Conservation (phyloP, 2,329 filamentous ascomycete genomes). For the Monosporascus sp. region DNA sequence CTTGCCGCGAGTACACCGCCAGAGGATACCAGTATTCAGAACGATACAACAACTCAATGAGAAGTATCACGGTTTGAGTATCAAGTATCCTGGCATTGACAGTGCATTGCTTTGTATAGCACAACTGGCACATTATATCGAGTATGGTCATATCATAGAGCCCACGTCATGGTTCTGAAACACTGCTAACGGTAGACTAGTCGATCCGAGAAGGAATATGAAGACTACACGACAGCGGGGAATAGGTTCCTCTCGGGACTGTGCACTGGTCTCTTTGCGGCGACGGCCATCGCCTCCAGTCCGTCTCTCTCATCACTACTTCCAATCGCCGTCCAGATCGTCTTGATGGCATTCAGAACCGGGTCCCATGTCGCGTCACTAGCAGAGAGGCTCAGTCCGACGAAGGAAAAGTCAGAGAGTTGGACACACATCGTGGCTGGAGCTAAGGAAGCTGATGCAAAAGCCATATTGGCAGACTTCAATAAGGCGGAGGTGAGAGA, state of each 20-base stretch:
- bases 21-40: slow-evolving; percentile 56
- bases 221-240: slow-evolving; percentile 44
- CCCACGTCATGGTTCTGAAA: background rate
- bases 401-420: slow-evolving; percentile 43
- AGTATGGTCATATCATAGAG: slow-evolving; percentile 39
- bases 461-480: slow-evolving; percentile 50
- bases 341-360: slow-evolving; percentile 61
- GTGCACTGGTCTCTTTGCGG: slow-evolving; percentile 66
- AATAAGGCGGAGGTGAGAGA: slow-evolving; percentile 45
- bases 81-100: slow-evolving; percentile 58
- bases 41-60: slow-evolving; percentile 61
- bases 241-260: slow-evolving; percentile 57
- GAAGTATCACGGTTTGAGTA: slow-evolving; percentile 51
- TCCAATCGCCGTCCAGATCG: slow-evolving; percentile 56
- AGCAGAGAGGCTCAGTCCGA: slow-evolving; percentile 39
- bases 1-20: slow-evolving; percentile 51
- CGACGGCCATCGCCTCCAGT: slow-evolving; percentile 59
- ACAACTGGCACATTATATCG: slow-evolving; percentile 65
- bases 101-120: slow-evolving; percentile 59
- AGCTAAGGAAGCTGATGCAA: slow-evolving; percentile 45
- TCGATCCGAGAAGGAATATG: slow-evolving; percentile 48
- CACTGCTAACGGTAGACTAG: slow-evolving; percentile 31
- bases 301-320: slow-evolving; percentile 57
- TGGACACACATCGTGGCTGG: slow-evolving; percentile 65
- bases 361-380: slow-evolving; percentile 51